A percentile compares a stretch with the other conserved stretches of the same genome.
Evolutionary conservation across 2,329 filamentous ascomycete species (phyloP).

Genomic region (Botryotinia calthae): DNA sequence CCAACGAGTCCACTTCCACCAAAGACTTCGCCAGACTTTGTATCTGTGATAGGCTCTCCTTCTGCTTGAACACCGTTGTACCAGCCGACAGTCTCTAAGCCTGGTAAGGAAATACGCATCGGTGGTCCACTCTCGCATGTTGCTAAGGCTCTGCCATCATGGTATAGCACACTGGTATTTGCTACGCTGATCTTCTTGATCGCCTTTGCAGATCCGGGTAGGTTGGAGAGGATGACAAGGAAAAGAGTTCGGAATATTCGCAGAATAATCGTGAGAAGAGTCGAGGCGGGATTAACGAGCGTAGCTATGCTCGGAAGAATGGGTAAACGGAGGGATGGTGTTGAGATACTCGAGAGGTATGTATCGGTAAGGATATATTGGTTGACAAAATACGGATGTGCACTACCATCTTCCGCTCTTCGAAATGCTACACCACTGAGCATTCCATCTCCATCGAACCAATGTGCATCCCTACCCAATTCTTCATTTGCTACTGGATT

Average conservation of each 20-base stretch:
- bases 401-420: conserved; percentile 41
- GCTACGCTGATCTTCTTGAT: conserved; percentile 69
- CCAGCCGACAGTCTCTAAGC: conserved; percentile 68
- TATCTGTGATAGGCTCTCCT: conserved; percentile 42
- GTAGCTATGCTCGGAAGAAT: conserved; percentile 67
- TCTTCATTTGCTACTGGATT: conserved; percentile 64
- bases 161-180: conserved; percentile 65
- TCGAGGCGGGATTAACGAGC: conserved; percentile 57
- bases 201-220: conserved; percentile 53
- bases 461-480: conserved; percentile 61
- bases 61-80: conserved; percentile 60
- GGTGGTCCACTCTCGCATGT: conserved; percentile 71
- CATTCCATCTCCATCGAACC: conserved; percentile 77
- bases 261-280: conserved; percentile 48
- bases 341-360: conserved; percentile 53
- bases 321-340: conserved; percentile 49
- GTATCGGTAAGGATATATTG: conserved; percentile 68
- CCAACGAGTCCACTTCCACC: conserved; percentile 54
- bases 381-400: conserved; percentile 65
- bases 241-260: conserved; percentile 56
- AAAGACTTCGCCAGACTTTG: conserved; percentile 50
- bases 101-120: conserved; percentile 61
- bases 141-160: conserved; percentile 66
- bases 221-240: conserved; percentile 55
- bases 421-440: conserved; percentile 64